Evolutionary conservation across 1,284 basidiomycete species (phyloP), one percentile per base, ranked within the genome.

Genomic region (Apiotrichum brassicae): DNA sequence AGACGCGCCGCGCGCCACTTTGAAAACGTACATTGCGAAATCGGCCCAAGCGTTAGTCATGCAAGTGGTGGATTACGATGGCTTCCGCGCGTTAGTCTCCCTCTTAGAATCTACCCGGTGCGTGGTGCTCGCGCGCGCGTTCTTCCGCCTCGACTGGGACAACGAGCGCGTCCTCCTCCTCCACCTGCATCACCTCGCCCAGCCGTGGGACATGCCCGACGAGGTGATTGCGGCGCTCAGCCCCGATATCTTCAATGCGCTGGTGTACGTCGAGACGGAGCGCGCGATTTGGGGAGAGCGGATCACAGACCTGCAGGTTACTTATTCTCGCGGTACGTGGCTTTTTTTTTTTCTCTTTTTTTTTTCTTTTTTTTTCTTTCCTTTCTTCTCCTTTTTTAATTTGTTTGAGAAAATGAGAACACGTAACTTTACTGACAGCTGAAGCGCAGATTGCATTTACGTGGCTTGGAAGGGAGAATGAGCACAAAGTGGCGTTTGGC

Each of bases 111-210:
- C 18, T 18, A 32, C 13, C 18, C 18, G 40, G 18, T 30, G 40
- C 40, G n/a, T 14, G 4, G 19, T 13, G 18, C 40, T 42, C 13
- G 40, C 40, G 40, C 40, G 40, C 40, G 40, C 40, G 14, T 20
- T 42, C 40, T 42, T 42, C 40, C 40, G 40, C 40, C 40, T 42
- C 40, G 40, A 42, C 19, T 42, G 40, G 40, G 40, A 32, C 19
- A 16, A 6, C 16, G 40, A 42, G 16, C 18, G 19, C 26, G 40
- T 42, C 11, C 40, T 28, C 1, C 40, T 42, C 6, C 40, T 42
- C 14, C 40, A 42, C 19, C 26, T 32, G 26, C 40, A 42, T 28
- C 40, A 42, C 40, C 40, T 42, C 26, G n/a, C 26, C 18, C 40
- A 28, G 40, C 40, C 40, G 26, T 42, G 40, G 40, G 40, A 42